Conservation (phyloP, 1,139 yeast species). For the Trichomonascaceae sp. region DNA sequence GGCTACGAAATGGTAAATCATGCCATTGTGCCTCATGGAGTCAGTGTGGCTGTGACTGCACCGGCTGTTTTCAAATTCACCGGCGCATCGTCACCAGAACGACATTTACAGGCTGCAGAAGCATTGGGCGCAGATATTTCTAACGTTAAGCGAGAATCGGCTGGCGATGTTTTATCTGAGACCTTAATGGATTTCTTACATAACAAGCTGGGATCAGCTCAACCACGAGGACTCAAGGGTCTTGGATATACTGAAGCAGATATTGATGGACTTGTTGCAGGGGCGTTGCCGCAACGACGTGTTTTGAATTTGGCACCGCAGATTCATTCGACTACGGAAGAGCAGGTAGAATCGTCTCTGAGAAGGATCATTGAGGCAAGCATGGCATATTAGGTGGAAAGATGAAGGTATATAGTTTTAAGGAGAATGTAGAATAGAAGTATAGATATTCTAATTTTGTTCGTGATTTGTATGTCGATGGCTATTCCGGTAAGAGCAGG, state of each 20-base stretch:
- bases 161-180: constrained; percentile 36
- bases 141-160: constrained; percentile 34
- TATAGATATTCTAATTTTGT: no score
- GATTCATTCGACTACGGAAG: constrained; percentile 27
- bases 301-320: constrained; percentile 36
- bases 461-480: no score
- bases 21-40: constrained; percentile 39
- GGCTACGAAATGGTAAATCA: constrained; percentile 35
- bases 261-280: constrained; percentile 33
- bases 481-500: no score
- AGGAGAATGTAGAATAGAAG: no score
- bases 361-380: constrained; percentile 23
- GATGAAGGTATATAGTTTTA: neutral
- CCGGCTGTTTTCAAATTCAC: constrained; percentile 38
- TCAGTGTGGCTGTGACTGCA: constrained; percentile 38
- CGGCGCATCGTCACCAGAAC: constrained; percentile 37
- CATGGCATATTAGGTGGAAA: constrained; percentile 4
- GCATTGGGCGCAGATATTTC: constrained; percentile 35
- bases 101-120: constrained; percentile 36
- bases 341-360: constrained; percentile 24
- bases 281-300: constrained; percentile 38
- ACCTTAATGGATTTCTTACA: constrained; percentile 33
- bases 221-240: constrained; percentile 33
- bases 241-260: constrained; percentile 33
- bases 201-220: constrained; percentile 31